These are phyloP conservation scores for Colletotrichum phormii DNA, from an alignment of 2,329 filamentous ascomycete species.

Conservation along the genomic window DNA sequence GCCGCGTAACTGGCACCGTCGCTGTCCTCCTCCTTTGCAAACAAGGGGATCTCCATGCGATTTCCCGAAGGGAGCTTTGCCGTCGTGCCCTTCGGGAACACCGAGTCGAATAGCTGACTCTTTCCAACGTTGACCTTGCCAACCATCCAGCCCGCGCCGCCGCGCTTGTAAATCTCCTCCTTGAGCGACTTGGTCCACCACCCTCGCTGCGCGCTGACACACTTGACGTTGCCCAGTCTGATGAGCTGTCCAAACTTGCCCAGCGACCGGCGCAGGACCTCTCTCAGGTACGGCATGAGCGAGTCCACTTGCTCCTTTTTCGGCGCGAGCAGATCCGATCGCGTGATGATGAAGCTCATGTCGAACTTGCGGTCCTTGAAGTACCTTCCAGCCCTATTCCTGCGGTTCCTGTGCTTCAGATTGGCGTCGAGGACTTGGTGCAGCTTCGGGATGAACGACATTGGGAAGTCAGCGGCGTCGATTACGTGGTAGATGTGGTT, in stretches of 20 bases:
- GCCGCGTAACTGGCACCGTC: conserved; percentile 15
- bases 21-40: conserved; percentile 30
- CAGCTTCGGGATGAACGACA: conserved; percentile 87
- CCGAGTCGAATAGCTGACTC: conserved; percentile 86
- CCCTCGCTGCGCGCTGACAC: conserved; percentile 84
- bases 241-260: conserved; percentile 74
- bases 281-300: conserved; percentile 86
- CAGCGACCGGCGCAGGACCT: conserved; percentile 81
- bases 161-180: conserved; percentile 84
- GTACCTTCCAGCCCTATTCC: conserved; percentile 76
- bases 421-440: conserved; percentile 78
- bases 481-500: conserved; percentile 97
- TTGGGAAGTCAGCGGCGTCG: conserved; percentile 95
- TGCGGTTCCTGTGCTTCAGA: conserved; percentile 82
- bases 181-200: conserved; percentile 95
- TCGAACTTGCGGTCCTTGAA: conserved; percentile 76
- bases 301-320: conserved; percentile 85
- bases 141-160: conserved; percentile 93
- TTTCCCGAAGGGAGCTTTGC: conserved; percentile 15
- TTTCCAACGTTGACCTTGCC: conserved; percentile 99
- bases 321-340: conserved; percentile 87
- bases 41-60: conserved; percentile 32
- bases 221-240: conserved; percentile 88
- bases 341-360: conserved; percentile 90
- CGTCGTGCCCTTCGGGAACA: conserved; percentile 80